These are phyloP conservation scores for Carallia brachiata DNA, from an alignment of 345 rosid genomes.

Conservation along the genomic window DNA sequence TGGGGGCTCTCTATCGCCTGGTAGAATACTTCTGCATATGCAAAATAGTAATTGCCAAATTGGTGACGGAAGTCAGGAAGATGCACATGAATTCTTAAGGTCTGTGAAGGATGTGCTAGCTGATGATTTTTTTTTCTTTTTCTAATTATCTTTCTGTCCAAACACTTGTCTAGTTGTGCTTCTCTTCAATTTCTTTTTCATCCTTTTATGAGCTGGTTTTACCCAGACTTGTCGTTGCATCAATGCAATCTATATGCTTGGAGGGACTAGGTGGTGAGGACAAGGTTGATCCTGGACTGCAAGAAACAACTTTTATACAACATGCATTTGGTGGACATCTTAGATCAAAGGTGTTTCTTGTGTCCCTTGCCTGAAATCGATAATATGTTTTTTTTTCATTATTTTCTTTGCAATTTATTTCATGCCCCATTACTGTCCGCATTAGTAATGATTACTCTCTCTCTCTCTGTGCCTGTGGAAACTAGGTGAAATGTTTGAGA, in stretches of 20 bases:
- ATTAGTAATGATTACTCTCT: slow-evolving; percentile 3
- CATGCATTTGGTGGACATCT: slow-evolving; percentile 82
- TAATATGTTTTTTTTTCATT: background rate
- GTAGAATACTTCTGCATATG: slow-evolving; percentile 64
- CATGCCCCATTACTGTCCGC: background rate
- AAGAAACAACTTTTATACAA: slow-evolving; percentile 83
- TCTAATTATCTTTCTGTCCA: background rate
- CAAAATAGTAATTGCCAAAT: slow-evolving; percentile 63
- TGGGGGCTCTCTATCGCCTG: slow-evolving; percentile 69
- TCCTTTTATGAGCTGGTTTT: slow-evolving; percentile 15
- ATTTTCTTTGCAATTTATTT: slow-evolving; percentile 7
- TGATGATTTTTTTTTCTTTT: background rate
- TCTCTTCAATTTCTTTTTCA: background rate
- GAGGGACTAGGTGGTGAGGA: slow-evolving; percentile 76
- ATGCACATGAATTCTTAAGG: slow-evolving; percentile 92
- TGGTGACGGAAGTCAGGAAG: slow-evolving; percentile 88
- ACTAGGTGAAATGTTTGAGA: slow-evolving; percentile 72
- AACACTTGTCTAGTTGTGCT: background rate
- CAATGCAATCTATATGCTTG: slow-evolving; percentile 82
- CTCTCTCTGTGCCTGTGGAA: background rate
- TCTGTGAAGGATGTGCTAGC: slow-evolving; percentile 24
- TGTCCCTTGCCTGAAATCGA: background rate
- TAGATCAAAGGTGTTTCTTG: slow-evolving; percentile 53
- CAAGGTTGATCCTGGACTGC: slow-evolving; percentile 61
- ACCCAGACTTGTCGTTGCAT: slow-evolving; percentile 69